Evolutionary conservation across 352 stramenopile species (phyloP), one percentile per base, ranked within the genome.

Genomic region (Peronospora tabacina): DNA sequence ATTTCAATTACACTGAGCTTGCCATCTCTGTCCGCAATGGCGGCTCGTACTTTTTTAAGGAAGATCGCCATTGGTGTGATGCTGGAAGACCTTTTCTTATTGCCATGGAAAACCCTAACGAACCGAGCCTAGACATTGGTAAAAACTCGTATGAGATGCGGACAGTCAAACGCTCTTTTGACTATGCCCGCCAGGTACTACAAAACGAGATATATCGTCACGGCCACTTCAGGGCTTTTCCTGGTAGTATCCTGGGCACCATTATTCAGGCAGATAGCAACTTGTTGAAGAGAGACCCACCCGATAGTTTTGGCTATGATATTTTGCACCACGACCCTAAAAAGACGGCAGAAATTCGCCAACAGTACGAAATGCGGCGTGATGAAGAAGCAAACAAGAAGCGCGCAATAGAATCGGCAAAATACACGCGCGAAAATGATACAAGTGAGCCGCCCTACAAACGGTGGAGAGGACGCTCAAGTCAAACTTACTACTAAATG

Each of bases 41-140:
- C 52, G 94, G 95, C 3, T 74, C 77, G 24, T 98, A 95, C 55
- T 97, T 97, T 66, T 77, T 70, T 38, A 98, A 98, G 66, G 81
- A 89, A 34, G 60, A 79, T n/a, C 71, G 72, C 19, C 39, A 49
- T 44, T 90, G 82, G 79, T 83, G 72, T 43, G 75, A 89, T 35
- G 60, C 57, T 15, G 68, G 83, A 11, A 72, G 87, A 16, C 82
- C 85, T 20, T 95, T 94, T 55, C 70, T 90, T 5, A 75, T 98
- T 22, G 85, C 85, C 3, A 77, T 98, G 60, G 94, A 98, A 62
- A 98, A 98, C 68, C 94, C 94, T 29, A 87, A 97, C 44, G 94
- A 98, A 51, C 64, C 76, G 4, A 90, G 60, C 3, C 70, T 90
- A 10, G 91, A 98, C 64, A 93, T 98, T 9, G 90, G 87, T 6